Evolutionary conservation across 148 eudicot species (phyloP).

Genomic region (Rhododendron griersonianum): DNA sequence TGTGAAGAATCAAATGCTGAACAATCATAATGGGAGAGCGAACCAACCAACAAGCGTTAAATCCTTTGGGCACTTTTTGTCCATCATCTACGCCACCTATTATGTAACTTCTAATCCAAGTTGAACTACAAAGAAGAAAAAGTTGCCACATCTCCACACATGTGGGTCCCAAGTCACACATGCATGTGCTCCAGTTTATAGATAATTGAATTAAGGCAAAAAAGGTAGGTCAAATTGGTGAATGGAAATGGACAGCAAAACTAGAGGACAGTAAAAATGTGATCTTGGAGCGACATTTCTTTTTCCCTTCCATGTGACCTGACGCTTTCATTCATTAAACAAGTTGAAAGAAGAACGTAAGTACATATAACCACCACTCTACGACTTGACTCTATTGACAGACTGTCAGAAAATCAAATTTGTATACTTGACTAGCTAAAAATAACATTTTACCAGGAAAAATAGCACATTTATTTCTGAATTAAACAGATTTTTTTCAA

Average conservation of each 20-base stretch:
- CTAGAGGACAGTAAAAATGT: background rate
- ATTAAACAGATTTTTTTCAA: too few relatives aligned
- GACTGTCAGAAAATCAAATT: too few relatives aligned
- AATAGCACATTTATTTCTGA: too few relatives aligned
- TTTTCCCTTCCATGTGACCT: background rate
- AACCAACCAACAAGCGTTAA: too few relatives aligned
- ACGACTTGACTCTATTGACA: too few relatives aligned
- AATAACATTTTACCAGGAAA: too few relatives aligned
- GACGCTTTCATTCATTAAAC: background rate
- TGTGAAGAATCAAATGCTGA: too few relatives aligned
- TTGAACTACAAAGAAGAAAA: background rate
- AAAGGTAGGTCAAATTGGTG: background rate
- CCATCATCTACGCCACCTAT: conserved; percentile 1
- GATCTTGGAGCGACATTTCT: background rate
- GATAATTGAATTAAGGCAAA: background rate
- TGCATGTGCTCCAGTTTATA: background rate
- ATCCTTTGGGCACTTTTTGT: background rate
- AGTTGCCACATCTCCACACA: background rate
- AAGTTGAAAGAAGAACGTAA: background rate
- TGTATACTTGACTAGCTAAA: too few relatives aligned
- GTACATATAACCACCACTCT: background rate
- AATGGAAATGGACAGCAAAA: background rate
- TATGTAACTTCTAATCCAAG: background rate
- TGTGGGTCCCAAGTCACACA: background rate
- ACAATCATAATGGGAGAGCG: too few relatives aligned